Base-by-base conservation (phyloP, 257 asterid genomes). In the Solanum paucissectum region DNA sequence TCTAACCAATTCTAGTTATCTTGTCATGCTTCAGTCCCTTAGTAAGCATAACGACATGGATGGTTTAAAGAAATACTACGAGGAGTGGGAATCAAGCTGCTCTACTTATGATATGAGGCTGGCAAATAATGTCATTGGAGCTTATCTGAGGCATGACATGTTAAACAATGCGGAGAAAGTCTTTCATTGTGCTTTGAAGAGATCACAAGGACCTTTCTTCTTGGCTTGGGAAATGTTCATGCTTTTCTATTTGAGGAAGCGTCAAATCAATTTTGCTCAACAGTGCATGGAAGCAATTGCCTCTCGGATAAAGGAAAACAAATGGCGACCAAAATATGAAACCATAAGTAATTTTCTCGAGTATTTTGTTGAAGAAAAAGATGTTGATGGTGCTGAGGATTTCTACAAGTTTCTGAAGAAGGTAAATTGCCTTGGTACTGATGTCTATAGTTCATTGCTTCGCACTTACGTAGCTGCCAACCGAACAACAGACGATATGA, bases 71-170 rank as follows among this genome's bases (percentile, higher is more conserved):
- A 91, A 92, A 88, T 92, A 93, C 92, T 95, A 88, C 25, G 86
- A 89, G 87, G 99, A 96, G 89, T 96, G 99, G 98, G 96, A 91
- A 89, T 91, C 92, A 7, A 87, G 71, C 18, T 91, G 93, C 91
- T 79, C 90, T 16, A 88, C 83, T 87, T 95, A 86, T 37, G 98
- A 95, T 72, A 37, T 87, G n/a, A 94, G 94, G 92, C 64, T 96
- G 88, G 91, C 93, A 36, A 90, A 90, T 88, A 81, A 90, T 37
- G 93, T 87, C 66, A 92, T 96, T 88, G 74, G 91, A 69, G 91
- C 93, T 87, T 94, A 86, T 83, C 86, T 96, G 85, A 89, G 58
- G 5, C 92, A 91, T 34, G 91, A 89, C 83, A 92, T 91, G 98
- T 86, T 88, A 44, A 89, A 90, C 32, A 98, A 93, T 83, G 99